Evolutionary conservation across 2,329 filamentous ascomycete genomes (phyloP), one percentile per base, ranked within the genome.

Genomic region (Trichoderma atroviride): DNA sequence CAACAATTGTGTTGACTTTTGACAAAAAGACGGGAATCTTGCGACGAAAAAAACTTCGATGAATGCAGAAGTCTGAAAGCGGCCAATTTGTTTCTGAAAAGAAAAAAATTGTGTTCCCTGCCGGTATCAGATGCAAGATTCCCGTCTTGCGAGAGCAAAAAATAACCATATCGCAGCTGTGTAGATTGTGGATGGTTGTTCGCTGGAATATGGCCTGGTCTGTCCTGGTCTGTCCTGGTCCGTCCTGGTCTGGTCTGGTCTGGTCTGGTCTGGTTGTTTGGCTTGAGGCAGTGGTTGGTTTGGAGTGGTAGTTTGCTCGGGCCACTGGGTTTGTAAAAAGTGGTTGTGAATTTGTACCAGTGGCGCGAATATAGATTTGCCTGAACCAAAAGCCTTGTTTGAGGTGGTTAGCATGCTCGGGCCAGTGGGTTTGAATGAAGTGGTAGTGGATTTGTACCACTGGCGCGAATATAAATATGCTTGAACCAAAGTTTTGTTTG

Each of bases 41-140:
- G 29, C 33, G 47, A 14, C 3, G 33, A 13, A 35, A 35, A 35
- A 4, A 11, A n/a, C 35, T 27, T 35, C 11, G 22, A 22, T 24
- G 27, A 40, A 55, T 33, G 24, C 6, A 40, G 24, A 56, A 55
- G 50, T 24, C 50, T 31, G 62, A 56, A 56, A 66, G 37, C 29
- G 63, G 35, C 27, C 33, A 43, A 65, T 56, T 5, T 65, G 5
- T 40, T 40, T 40, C 16, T 35, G 13, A 35, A 5, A 35, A 6
- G 19, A 40, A 43, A 16, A 43, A 43, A 4, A 22, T 31, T 50
- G 40, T 57, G n/a, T 57, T 37, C 63, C 63, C 53, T 47, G 29
- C 58, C 63, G 40, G 37, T 58, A 58, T 50, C 63, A 50, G 11
- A n/a, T 6, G 63, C 37, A 53, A 57, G 53, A 35, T 66, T 35